Evolutionary conservation across 768 basidiomycete species (phyloP), one percentile per base, ranked within the genome.

Genomic region (Thelephora ganbajun): DNA sequence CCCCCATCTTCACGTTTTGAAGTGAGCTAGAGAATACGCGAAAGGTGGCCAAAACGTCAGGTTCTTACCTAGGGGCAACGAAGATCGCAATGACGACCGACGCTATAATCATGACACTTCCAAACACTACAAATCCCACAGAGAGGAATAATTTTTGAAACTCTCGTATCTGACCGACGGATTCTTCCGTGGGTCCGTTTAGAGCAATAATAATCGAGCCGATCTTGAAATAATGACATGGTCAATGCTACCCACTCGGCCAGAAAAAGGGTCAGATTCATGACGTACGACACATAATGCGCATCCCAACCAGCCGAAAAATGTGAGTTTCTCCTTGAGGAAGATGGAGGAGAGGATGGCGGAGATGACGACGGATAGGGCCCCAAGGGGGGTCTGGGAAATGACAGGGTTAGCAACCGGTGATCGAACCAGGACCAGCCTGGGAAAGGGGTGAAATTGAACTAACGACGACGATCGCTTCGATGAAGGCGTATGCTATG

Each of bases 251-350:
- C 23, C 23, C 34, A n/a, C 43, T 30, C 9, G 26, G 26, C 26
- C 26, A 0, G 48, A 18, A 35, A 39, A 41, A 51, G 48, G 12
- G 12, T 41, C 4, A 33, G 23, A 12, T 11, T 7, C 12, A 41
- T 5, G 34, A 66, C 88, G 57, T 56, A 91, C 83, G 58, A 98
- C 89, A 65, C 90, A 94, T 14, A 98, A 74, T 13, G 68, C 76
- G 63, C 92, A 96, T 16, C 92, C 94, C 52, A 98, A 71, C 92
- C 93, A 97, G 44, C 96, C 94, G 60, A 99, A 98, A 65, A 97
- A 89, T 33, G 82, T 86, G 39, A 99, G 75, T 47, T 72, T 88
- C 63, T 97, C 94, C 43, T 93, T 80, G 56, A 99, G 82, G 68
- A 98, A 88, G 53, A 94, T 70, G 26, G 89, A 92, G 6, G 93